Percentiles rank a stretch among this genome's conserved stretches.
Evolutionary conservation across 2,329 filamentous ascomycete genomes (phyloP).

Genomic region (Allantophomopsis lycopodina): DNA sequence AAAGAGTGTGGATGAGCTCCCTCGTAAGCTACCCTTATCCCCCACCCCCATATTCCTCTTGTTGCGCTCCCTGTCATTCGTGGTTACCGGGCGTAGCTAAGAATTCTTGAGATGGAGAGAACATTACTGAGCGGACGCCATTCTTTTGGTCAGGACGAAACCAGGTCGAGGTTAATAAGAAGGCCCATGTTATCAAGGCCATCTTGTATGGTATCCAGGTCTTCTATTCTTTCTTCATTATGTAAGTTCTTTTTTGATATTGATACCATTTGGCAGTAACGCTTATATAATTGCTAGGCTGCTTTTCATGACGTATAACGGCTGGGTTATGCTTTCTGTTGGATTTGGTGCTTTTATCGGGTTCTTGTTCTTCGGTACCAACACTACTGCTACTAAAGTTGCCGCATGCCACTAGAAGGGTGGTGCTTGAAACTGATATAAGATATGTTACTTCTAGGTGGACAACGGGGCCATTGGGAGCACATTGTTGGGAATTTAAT

Average conservation of each 20-base stretch:
- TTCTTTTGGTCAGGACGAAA: conserved; percentile 62
- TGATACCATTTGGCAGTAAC: conserved; percentile 1
- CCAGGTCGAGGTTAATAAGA: conserved; percentile 45
- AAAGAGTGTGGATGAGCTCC: conserved; percentile 10
- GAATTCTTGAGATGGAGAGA: conserved; percentile 9
- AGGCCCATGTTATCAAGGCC: conserved; percentile 67
- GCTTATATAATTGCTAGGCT: conserved; percentile 48
- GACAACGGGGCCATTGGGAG: no score
- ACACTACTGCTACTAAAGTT: conserved; percentile 61
- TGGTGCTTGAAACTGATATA: background rate
- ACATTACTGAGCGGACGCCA: conserved; percentile 45
- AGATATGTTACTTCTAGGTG: no score
- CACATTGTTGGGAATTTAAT: no score
- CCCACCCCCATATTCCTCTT: background rate
- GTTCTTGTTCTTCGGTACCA: conserved; percentile 67
- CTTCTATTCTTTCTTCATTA: conserved; percentile 99
- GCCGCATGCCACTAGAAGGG: conserved; percentile 68
- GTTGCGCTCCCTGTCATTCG: background rate
- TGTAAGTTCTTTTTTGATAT: conserved; percentile 48
- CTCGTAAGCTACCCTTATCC: conserved; percentile 13
- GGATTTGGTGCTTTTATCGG: conserved; percentile 80
- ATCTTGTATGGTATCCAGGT: conserved; percentile 82
- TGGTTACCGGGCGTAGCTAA: background rate
- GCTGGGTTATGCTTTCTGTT: conserved; percentile 90
- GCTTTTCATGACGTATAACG: conserved; percentile 99